Evolutionary conservation across 371 early-diverging fungal genomes (phyloP).

Genomic region (Lichtheimia ornata): DNA sequence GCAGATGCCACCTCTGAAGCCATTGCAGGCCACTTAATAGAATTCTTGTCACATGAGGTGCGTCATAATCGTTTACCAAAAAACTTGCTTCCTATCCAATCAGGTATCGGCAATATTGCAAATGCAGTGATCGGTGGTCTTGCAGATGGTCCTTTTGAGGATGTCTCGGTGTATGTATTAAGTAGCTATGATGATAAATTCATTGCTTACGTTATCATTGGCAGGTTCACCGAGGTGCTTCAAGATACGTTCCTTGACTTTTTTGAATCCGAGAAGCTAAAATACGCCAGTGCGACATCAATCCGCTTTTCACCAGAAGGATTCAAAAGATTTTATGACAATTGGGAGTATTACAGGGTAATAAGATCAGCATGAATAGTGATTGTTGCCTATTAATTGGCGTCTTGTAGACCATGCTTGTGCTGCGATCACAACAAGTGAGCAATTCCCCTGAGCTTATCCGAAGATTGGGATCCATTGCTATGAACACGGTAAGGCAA

Average conservation of each 20-base stretch:
- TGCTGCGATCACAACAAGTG: conserved; percentile 52
- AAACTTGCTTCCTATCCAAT: conserved; percentile 50
- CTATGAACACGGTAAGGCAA: conserved; percentile 44
- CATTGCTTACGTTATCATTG: not conserved
- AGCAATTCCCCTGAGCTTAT: conserved; percentile 56
- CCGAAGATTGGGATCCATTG: conserved; percentile 53
- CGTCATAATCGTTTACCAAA: conserved; percentile 48
- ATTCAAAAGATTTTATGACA: conserved; percentile 49
- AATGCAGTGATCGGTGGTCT: conserved; percentile 58
- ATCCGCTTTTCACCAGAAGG: conserved; percentile 57
- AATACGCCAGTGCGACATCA: conserved; percentile 56
- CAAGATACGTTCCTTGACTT: conserved; percentile 57
- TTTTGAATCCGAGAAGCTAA: conserved; percentile 52
- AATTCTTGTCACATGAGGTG: conserved; percentile 54
- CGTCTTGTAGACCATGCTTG: conserved; percentile 12
- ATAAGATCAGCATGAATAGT: not conserved
- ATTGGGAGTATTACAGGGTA: conserved; percentile 50
- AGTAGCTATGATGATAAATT: no score
- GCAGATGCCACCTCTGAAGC: conserved; percentile 45
- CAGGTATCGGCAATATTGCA: conserved; percentile 60
- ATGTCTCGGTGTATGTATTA: conserved; percentile 51
- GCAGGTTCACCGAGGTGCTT: conserved; percentile 50
- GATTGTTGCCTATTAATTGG: not conserved
- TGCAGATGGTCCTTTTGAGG: conserved; percentile 45
- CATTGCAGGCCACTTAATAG: conserved; percentile 51